Conservation (phyloP, 2,329 filamentous ascomycete species). For the Aureobasidium namibiae region DNA sequence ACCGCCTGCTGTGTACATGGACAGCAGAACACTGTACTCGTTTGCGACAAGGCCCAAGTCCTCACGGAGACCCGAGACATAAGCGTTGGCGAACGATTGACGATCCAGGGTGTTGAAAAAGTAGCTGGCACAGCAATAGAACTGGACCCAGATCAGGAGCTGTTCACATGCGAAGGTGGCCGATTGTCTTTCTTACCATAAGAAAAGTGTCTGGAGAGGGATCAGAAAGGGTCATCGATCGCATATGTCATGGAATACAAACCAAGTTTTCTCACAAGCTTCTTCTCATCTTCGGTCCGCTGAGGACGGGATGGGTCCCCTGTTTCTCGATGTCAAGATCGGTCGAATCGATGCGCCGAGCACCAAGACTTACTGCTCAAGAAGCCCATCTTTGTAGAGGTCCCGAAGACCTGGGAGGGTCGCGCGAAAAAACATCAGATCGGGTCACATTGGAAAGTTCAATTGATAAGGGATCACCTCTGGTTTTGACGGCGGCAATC, state of each 20-base stretch:
- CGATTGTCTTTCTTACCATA: neutral
- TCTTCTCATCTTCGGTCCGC: neutral
- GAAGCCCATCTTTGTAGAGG: neutral
- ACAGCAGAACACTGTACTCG: slow-evolving; percentile 37
- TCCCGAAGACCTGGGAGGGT: neutral
- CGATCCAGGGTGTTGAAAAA: slow-evolving; percentile 36
- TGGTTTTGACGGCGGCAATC: neutral
- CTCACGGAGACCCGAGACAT: slow-evolving; percentile 47
- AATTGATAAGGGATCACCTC: neutral
- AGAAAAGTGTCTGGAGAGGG: neutral
- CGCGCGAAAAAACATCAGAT: neutral
- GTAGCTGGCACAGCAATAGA: slow-evolving; percentile 10
- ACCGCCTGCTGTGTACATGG: slow-evolving; percentile 29
- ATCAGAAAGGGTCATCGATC: neutral
- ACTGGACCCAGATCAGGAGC: neutral
- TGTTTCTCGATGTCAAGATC: neutral
- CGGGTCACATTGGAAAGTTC: neutral
- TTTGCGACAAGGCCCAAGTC: slow-evolving; percentile 41
- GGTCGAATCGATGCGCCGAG: fast-evolving
- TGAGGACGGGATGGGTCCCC: neutral
- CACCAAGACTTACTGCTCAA: neutral
- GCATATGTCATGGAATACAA: neutral
- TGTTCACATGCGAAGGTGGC: neutral
- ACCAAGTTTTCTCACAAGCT: neutral
- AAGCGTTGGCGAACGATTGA: slow-evolving; percentile 46